Conservation (phyloP, 257 asterid species). For the Solanum etuberosum region DNA sequence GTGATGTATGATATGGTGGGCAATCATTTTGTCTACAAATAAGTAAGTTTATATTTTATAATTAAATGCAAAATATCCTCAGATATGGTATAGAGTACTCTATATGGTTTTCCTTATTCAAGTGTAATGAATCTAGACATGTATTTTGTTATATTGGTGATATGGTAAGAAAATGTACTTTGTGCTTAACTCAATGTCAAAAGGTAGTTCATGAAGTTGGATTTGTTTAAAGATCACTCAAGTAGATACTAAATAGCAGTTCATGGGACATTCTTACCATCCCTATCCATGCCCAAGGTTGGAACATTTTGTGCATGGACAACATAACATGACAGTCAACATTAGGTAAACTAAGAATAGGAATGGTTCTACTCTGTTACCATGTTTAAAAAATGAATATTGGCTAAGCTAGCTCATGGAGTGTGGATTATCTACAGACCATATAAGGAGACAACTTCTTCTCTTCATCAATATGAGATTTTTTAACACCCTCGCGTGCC, state of each 20-base stretch:
- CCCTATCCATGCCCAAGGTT: background rate
- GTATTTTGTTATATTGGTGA: background rate
- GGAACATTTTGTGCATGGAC: background rate
- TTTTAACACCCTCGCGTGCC: background rate
- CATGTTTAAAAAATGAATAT: background rate
- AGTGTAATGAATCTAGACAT: background rate
- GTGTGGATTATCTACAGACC: background rate
- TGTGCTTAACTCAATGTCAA: background rate
- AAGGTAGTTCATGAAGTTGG: background rate
- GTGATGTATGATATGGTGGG: background rate
- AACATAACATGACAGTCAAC: background rate
- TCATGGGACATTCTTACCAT: background rate
- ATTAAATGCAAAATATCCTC: background rate
- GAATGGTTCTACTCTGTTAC: background rate
- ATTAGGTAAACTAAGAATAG: background rate
- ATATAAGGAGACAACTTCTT: background rate
- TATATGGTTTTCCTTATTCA: background rate
- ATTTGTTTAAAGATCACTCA: background rate
- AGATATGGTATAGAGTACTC: background rate
- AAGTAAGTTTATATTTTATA: background rate
- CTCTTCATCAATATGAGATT: background rate
- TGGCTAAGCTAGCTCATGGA: background rate
- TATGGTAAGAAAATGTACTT: background rate
- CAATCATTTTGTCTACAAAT: background rate
- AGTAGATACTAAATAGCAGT: background rate